These are phyloP conservation scores for Macrocybe gigantea DNA, from an alignment of 768 basidiomycete species.

Conservation along the genomic window DNA sequence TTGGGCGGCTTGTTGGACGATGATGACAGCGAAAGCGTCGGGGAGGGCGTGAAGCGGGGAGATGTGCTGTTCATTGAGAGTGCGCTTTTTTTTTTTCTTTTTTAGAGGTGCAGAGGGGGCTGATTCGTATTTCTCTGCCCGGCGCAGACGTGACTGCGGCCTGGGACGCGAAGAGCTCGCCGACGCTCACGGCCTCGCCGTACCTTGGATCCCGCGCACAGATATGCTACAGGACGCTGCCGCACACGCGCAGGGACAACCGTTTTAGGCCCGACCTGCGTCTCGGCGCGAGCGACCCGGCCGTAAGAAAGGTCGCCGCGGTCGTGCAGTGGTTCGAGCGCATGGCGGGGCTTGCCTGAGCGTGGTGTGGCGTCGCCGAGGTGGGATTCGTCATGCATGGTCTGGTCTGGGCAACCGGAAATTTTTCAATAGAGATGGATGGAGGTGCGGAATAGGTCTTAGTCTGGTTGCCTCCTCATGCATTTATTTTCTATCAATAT, in stretches of 20 bases:
- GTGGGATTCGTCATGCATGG: too few species aligned
- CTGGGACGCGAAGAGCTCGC: constrained; percentile 36
- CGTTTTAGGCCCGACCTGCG: constrained; percentile 67
- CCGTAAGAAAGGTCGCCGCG: constrained; percentile 59
- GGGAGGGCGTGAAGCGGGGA: constrained; percentile 49
- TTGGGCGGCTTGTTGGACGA: constrained; percentile 52
- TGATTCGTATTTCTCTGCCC: not conserved
- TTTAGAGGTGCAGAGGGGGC: constrained; percentile 1
- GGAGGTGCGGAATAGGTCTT: too few species aligned
- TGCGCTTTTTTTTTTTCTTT: constrained; percentile 24
- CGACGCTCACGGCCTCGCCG: constrained; percentile 63
- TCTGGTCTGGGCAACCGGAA: too few species aligned
- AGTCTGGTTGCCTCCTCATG: too few species aligned
- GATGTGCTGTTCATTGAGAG: constrained; percentile 71
- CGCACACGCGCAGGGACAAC: constrained; percentile 51
- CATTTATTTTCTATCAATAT: too few species aligned
- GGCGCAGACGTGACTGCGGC: constrained; percentile 46
- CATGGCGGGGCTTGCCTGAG: constrained; percentile 52
- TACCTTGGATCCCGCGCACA: constrained; percentile 53
- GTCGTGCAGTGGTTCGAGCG: constrained; percentile 68
- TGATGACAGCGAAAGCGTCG: constrained; percentile 5
- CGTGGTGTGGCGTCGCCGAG: too few species aligned
- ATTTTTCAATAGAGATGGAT: too few species aligned
- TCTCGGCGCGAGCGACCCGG: constrained; percentile 62
- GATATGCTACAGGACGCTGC: constrained; percentile 79